Conservation (phyloP, 192 early-diverging fungal species). For the Lobosporangium transversale region DNA sequence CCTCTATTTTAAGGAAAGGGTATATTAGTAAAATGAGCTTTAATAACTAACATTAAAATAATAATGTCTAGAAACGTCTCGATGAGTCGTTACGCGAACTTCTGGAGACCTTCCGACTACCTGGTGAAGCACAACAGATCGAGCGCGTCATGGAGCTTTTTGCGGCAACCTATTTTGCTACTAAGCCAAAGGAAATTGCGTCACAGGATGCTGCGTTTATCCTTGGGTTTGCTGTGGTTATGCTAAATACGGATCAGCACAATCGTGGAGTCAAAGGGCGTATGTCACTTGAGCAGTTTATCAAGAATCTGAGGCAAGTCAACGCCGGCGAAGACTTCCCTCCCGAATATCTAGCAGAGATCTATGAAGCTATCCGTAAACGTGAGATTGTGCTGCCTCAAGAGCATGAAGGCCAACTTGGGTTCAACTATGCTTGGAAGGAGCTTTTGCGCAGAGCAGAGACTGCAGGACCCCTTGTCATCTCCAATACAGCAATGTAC, state of each 20-base stretch:
- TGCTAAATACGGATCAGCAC: conserved; percentile 99
- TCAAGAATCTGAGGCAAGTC: conserved; percentile 86
- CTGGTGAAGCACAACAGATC: conserved; percentile 98
- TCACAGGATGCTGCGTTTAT: conserved; percentile 87
- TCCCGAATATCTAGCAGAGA: conserved; percentile 80
- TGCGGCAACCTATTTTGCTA: conserved; percentile 82
- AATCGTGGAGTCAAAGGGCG: conserved; percentile 89
- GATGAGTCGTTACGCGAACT: conserved; percentile 94
- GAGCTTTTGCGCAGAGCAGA: conserved; percentile 72
- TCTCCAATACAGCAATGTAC: conserved; percentile 69
- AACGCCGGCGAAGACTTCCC: conserved; percentile 89
- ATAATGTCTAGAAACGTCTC: conserved; percentile 75
- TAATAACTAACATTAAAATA: no score
- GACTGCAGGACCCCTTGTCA: conserved; percentile 60
- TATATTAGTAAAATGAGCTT: no score
- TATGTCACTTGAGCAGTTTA: conserved; percentile 93
- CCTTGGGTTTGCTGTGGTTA: conserved; percentile 92
- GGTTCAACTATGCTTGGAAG: conserved; percentile 96
- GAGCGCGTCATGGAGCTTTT: conserved; percentile 95
- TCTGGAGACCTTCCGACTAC: conserved; percentile 94
- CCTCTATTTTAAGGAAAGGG: no score
- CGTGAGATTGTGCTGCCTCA: conserved; percentile 97
- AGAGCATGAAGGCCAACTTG: conserved; percentile 94
- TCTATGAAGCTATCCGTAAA: conserved; percentile 89
- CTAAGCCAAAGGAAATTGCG: conserved; percentile 71